phyloP scores from a whole-genome alignment of 495 filamentous ascomycete species.

The Daldinia vernicosa region DNA sequence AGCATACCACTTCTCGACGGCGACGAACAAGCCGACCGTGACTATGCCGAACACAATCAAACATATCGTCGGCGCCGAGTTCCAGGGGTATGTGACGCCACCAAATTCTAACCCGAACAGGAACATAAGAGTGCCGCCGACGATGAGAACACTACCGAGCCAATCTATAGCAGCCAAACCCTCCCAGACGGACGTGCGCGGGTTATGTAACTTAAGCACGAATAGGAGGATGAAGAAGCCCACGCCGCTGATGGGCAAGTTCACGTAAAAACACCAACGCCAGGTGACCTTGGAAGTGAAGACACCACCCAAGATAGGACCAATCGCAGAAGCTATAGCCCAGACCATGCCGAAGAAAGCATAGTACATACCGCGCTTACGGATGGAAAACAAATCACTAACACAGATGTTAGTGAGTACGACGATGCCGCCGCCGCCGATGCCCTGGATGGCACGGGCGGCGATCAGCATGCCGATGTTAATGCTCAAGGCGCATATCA shows the following conservation, averaged over 20 bases:
- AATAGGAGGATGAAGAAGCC: conserved; percentile 72
- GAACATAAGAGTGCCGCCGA: conserved; percentile 78
- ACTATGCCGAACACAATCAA: conserved; percentile 76
- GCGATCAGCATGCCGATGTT: conserved; percentile 78
- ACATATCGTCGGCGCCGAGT: conserved; percentile 75
- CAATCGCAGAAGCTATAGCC: conserved; percentile 75
- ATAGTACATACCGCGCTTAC: conserved; percentile 67
- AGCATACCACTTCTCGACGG: conserved; percentile 74
- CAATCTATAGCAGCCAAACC: conserved; percentile 80
- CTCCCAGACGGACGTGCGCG: conserved; percentile 69
- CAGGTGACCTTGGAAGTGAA: conserved; percentile 64
- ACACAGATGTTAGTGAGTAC: conserved; percentile 83
- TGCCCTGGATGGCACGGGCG: conserved; percentile 79
- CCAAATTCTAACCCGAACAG: conserved; percentile 81
- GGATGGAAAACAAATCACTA: conserved; percentile 76
- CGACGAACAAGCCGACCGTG: conserved; percentile 66
- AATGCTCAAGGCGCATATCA: conserved; percentile 72
- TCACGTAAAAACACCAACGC: conserved; percentile 50
- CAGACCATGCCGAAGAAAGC: conserved; percentile 70
- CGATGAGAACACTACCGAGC: conserved; percentile 71
- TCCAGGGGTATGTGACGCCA: conserved; percentile 76
- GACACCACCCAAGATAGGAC: conserved; percentile 78
- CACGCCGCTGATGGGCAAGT: conserved; percentile 70
- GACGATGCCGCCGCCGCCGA: conserved; percentile 80
- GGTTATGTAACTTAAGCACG: conserved; percentile 76